phyloP scores from a whole-genome alignment of 2,329 filamentous ascomycete species.

The Tothia fuscella region DNA sequence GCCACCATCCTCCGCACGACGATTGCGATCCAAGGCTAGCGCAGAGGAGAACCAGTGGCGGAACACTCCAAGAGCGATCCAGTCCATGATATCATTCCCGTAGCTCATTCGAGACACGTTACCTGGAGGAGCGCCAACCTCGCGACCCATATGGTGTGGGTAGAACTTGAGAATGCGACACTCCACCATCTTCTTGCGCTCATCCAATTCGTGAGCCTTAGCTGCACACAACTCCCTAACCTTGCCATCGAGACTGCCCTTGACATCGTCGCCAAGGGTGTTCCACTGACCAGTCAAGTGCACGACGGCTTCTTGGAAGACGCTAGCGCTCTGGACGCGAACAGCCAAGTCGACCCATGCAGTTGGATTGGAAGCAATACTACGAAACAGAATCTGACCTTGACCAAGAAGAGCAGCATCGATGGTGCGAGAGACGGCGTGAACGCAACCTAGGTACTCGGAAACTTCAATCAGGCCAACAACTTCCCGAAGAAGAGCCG shows the following conservation, averaged over 20 bases:
- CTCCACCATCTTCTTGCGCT: slow-evolving; percentile 15
- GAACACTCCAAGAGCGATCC: slow-evolving; percentile 37
- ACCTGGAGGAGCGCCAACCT: slow-evolving; percentile 17
- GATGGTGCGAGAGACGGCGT: slow-evolving; percentile 32
- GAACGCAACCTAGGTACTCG: slow-evolving; percentile 33
- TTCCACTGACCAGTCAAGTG: slow-evolving; percentile 33
- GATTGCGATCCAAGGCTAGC: slow-evolving; percentile 28
- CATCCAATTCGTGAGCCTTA: slow-evolving; percentile 19
- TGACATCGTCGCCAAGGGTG: slow-evolving; percentile 12
- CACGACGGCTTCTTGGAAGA: slow-evolving; percentile 34
- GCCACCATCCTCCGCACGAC: slow-evolving; percentile 32
- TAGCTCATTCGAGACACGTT: slow-evolving; percentile 29
- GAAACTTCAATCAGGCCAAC: slow-evolving; percentile 32
- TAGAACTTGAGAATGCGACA: slow-evolving; percentile 25
- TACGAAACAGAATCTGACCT: slow-evolving; percentile 33
- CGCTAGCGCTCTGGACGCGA: slow-evolving; percentile 33
- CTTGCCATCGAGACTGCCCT: slow-evolving; percentile 15
- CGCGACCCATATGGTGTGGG: slow-evolving; percentile 18
- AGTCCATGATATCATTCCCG: slow-evolving; percentile 37
- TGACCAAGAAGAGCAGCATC: slow-evolving; percentile 36
- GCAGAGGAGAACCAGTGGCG: slow-evolving; percentile 35
- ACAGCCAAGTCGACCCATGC: slow-evolving; percentile 35
- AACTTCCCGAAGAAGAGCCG: slow-evolving; percentile 27
- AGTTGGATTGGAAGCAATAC: slow-evolving; percentile 31
- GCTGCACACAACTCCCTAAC: slow-evolving; percentile 21